Evolutionary conservation across 352 stramenopile species (phyloP), one percentile per base, ranked within the genome.

Genomic region (Phytophthora quininea): DNA sequence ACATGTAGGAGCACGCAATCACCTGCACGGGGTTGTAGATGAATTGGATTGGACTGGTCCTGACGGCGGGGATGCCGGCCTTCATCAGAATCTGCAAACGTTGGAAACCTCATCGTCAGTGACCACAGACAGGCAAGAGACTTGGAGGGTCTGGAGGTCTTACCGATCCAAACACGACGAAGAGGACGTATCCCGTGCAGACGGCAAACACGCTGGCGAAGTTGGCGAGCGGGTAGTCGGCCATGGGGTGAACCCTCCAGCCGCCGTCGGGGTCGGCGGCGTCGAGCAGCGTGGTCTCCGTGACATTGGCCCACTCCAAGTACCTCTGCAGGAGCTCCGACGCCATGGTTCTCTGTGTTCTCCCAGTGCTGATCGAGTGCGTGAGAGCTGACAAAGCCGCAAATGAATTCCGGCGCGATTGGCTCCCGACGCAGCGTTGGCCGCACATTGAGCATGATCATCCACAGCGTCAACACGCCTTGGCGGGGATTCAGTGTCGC

Each of bases 21-120:
- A 98, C 93, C 76, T 98, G 93, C 1, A 93, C 84, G 45, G 97
- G 88, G 75, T 98, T 98, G 90, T 98, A 98, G 4, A 97, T n/a
- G 69, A 98, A 98, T 73, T 97, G 95, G 62, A 98, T 73, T 6
- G 71, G 55, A 33, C 74, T 84, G 15, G 73, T 82, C 62, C 88
- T 89, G 67, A 88, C 59, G n/a, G 70, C 74, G 1, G 80, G 77
- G 30, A 83, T 48, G 50, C 76, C 77, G n/a, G 73, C 38, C 58
- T 82, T 84, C 82, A 89, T 90, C 33, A 87, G 30, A 2, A 61
- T 60, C 73, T 84, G 49, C n/a, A 38, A 45, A 14, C 12, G 15
- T n/a, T 35, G 11, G 19, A 31, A 61, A 24, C 38, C 58, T 43
- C 61, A 62, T 5, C 3, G 4, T 15, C 14, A 71, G 19, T 24